Evolutionary conservation across 495 filamentous ascomycete species (phyloP), one percentile per base, ranked within the genome.

Genomic region (Aspergillus avenaceus): DNA sequence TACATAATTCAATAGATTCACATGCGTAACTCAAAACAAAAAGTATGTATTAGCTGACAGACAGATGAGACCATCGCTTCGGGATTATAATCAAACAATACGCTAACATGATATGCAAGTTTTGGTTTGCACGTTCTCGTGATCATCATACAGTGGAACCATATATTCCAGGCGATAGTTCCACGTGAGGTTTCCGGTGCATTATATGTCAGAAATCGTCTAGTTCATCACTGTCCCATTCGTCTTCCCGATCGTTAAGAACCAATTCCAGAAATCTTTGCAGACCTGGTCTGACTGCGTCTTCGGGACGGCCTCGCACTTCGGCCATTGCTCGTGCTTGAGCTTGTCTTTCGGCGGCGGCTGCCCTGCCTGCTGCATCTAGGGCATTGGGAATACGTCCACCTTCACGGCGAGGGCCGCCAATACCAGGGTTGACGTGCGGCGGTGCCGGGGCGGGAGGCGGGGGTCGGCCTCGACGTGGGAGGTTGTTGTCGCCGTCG

Each of bases 211-310:
- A 71, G 29, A 66, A 73, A 40, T 60, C 78, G 28, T 77, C 76
- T 43, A 84, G 48, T 59, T 82, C 80, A 59, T 84, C 80, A 48
- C 80, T 83, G 58, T 84, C 80, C 80, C 80, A 84, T 53, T 75
- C 82, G 58, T 84, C 80, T 60, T 82, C 81, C 25, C 78, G 72
- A 54, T 85, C 83, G 38, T 79, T 73, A 51, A 68, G 62, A 3
- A 74, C 80, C 28, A 84, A 55, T 42, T 73, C 66, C 28, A 84
- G 54, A 46, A 83, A 83, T 38, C 74, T 63, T 58, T 76, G 76
- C 2, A 83, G 64, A 23, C 75, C 79, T 28, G 50, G 48, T 44
- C 55, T 47, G 14, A 58, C 50, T 32, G 27, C 18, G 28, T 46
- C 37, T 25, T 46, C 59, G 26, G 57, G 60, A 8, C 68, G 68